Conservation (phyloP, 768 basidiomycete species). For the Lentinus brumalis region DNA sequence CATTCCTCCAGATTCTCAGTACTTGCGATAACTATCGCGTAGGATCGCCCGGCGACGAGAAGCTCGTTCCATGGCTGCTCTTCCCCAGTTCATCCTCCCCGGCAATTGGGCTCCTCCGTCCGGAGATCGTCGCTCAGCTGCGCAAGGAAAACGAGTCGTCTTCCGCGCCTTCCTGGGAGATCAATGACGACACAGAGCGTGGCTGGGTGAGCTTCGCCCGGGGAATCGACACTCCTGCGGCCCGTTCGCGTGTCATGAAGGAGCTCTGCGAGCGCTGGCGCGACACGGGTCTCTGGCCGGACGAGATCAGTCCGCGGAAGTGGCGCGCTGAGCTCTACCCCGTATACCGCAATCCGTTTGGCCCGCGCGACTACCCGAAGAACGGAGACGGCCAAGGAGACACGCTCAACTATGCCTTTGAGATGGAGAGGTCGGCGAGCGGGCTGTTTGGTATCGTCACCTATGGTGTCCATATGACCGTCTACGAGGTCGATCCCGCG, state of each 20-base stretch:
- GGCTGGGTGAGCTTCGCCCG: constrained; percentile 48
- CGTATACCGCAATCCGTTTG: constrained; percentile 71
- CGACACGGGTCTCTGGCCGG: constrained; percentile 58
- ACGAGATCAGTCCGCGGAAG: constrained; percentile 70
- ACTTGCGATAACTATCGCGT: constrained; percentile 70
- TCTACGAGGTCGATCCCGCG: constrained; percentile 54
- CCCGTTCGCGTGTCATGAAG: constrained; percentile 62
- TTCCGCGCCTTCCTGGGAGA: constrained; percentile 43
- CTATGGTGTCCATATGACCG: constrained; percentile 90
- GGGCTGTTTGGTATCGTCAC: constrained; percentile 88
- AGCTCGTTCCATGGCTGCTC: constrained; percentile 59
- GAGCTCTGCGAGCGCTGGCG: constrained; percentile 78
- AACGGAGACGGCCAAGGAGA: constrained; percentile 18
- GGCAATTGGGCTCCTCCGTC: constrained; percentile 62
- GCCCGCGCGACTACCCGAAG: constrained; percentile 44
- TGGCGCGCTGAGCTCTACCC: constrained; percentile 90
- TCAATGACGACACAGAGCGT: constrained; percentile 12
- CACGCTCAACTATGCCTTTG: constrained; percentile 70
- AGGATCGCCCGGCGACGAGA: constrained; percentile 37
- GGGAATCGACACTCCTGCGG: constrained; percentile 54
- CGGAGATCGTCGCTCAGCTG: constrained; percentile 56
- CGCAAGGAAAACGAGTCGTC: constrained; percentile 47
- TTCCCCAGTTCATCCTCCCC: constrained; percentile 51
- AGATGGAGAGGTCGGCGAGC: constrained; percentile 88
- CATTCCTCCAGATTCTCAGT: constrained; percentile 64